Evolutionary conservation across 1,139 yeast genomes (phyloP), one percentile per base, ranked within the genome.

Genomic region (Zygosaccharomyces sapae): DNA sequence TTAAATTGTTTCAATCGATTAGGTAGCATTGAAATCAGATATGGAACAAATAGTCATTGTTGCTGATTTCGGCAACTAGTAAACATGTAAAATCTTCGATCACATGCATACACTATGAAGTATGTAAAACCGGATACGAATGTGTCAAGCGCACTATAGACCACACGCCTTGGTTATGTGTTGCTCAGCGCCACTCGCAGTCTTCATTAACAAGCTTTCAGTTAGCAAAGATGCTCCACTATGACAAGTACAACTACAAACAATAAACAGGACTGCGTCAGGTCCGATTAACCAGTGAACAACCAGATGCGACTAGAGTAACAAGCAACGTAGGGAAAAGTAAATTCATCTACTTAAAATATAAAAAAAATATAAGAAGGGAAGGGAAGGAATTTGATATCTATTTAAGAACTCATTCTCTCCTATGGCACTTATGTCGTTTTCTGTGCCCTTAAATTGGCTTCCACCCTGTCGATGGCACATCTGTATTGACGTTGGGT

Each of bases 401-500:
- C n/a, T n/a, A n/a, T n/a, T n/a, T n/a, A n/a, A n/a, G n/a, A n/a
- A n/a, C n/a, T n/a, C n/a, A n/a, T n/a, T n/a, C n/a, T n/a, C n/a
- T n/a, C n/a, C n/a, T n/a, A n/a, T n/a, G n/a, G n/a, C n/a, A n/a
- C 9, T 27, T 9, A 31, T 31, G 34, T 18, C 18, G 34, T n/a
- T 13, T 18, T 12, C 18, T 31, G 16, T 13, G 38, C 37, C 22
- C 20, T 40, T 30, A 40, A 33, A 19, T 31, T 33, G 25, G 36
- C 25, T 33, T 50, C 87, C 3, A 80, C 73, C 41, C 68, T 68
- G 58, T 83, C 88, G 42, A 90, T 88, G 69, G 79, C 63, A 24
- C 71, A 68, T 66, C 97, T 77, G 69, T 86, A 92, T 58, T 74
- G 78, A 59, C 77, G 83, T 69, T 92, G 97, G 42, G 83, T 78